These are phyloP conservation scores for Aristolochia fimbriata DNA, from an alignment of 164 flowering plant species.

Conservation along the genomic window DNA sequence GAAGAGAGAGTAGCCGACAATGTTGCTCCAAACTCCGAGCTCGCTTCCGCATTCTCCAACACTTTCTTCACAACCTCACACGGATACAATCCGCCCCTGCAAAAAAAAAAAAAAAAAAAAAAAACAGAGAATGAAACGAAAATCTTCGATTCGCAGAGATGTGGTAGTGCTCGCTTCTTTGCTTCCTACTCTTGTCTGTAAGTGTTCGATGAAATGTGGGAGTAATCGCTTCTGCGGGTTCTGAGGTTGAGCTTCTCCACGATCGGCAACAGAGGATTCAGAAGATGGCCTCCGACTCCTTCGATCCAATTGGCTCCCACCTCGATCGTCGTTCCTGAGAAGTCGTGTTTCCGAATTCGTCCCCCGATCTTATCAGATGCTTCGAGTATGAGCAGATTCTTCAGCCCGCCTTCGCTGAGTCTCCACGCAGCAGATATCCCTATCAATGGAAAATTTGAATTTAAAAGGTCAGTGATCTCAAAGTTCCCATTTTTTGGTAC, in stretches of 20 bases:
- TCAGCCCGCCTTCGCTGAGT: slow-evolving; percentile 25
- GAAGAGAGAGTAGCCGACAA: slow-evolving; percentile 4
- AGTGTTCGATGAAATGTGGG: slow-evolving; percentile 14
- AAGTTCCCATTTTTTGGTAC: too few species aligned
- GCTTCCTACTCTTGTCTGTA: slow-evolving; percentile 16
- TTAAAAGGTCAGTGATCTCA: too few species aligned
- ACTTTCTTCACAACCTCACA: slow-evolving; percentile 1
- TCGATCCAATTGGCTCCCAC: slow-evolving; percentile 41
- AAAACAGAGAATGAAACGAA: not conserved
- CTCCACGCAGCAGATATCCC: slow-evolving; percentile 30
- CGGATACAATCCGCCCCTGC: slow-evolving; percentile 17
- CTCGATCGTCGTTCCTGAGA: slow-evolving; percentile 30
- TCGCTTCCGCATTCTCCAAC: slow-evolving; percentile 6
- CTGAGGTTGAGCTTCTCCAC: slow-evolving; percentile 24
- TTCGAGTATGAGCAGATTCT: slow-evolving; percentile 31
- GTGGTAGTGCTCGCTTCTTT: not conserved
- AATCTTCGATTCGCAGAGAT: not conserved
- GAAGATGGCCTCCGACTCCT: slow-evolving; percentile 22
- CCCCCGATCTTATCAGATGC: slow-evolving; percentile 30
- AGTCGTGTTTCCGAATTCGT: slow-evolving; percentile 20
- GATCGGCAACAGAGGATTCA: slow-evolving; percentile 29
- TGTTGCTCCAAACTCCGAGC: not conserved
- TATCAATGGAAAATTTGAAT: not conserved
- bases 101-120: too few species aligned
- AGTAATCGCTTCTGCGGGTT: slow-evolving; percentile 11